Evolutionary conservation across 2,329 filamentous ascomycete genomes (phyloP).

Genomic region (Xylariomycetidae sp.): DNA sequence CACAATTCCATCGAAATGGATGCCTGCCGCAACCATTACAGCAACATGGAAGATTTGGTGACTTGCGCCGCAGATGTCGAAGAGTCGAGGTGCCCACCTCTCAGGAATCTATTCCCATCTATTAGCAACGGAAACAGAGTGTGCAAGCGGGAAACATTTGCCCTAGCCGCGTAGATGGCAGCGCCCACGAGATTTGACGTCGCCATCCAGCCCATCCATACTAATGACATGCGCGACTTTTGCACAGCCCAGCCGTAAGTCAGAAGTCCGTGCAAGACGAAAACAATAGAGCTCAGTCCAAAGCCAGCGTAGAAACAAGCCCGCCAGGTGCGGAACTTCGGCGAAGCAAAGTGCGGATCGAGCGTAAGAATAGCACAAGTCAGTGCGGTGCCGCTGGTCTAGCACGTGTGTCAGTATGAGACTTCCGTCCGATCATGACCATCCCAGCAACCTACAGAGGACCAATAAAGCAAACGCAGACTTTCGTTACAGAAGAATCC

Average conservation of each 20-base stretch:
- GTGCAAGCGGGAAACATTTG: background rate
- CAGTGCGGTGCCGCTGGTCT: slow-evolving; percentile 1
- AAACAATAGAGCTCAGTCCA: slow-evolving; percentile 11
- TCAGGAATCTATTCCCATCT: slow-evolving; percentile 17
- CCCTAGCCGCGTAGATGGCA: background rate
- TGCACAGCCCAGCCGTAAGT: slow-evolving; percentile 1
- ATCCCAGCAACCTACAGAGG: slow-evolving; percentile 4
- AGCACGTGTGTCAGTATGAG: background rate
- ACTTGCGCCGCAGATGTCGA: slow-evolving; percentile 21
- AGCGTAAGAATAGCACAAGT: slow-evolving; percentile 5
- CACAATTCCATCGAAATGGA: slow-evolving; percentile 18
- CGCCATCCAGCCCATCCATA: background rate
- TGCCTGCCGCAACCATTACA: slow-evolving; percentile 20
- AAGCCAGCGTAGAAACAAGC: slow-evolving; percentile 11
- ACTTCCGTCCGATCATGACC: no score
- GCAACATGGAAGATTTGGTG: slow-evolving; percentile 27
- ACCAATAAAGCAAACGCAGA: slow-evolving; percentile 9
- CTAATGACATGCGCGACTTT: background rate
- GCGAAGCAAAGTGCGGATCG: slow-evolving; percentile 8
- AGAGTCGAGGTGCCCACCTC: slow-evolving; percentile 15
- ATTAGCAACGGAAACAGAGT: background rate
- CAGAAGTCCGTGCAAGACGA: slow-evolving; percentile 9
- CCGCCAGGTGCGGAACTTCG: slow-evolving; percentile 9
- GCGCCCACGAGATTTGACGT: background rate
- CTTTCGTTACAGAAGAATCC: slow-evolving; percentile 10